Evolutionary conservation across 768 basidiomycete genomes (phyloP), one percentile per base, ranked within the genome.

Genomic region (Collybiopsis confluens): DNA sequence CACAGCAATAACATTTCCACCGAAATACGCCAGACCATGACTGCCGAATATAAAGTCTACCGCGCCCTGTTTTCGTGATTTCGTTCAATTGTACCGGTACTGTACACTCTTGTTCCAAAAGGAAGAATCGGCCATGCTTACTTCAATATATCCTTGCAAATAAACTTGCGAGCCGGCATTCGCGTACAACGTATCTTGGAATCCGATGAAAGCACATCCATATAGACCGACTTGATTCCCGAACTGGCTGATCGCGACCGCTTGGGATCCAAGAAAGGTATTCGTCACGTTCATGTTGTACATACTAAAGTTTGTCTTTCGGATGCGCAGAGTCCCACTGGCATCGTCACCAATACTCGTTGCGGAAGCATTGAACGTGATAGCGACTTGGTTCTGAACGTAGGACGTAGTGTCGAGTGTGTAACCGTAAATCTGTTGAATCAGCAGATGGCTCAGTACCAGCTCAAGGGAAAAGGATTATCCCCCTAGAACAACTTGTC

Each of bases 201-300:
- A 74, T 15, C 77, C 77, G 54, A 67, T 71, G 57, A 78, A 74
- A 10, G 69, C 70, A 54, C 76, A 79, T 1, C 68, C 76, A 52
- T 79, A 77, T 15, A 77, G 58, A 1, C 77, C 76, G 2, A 72
- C 72, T 13, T 69, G 68, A 38, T 63, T 74, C 11, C 78, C 78
- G 44, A 78, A 78, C 47, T 78, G 74, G 60, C 76, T 77, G 54
- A 80, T 60, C 1, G 78, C 78, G 41, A 79, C 73, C 0, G 79
- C 79, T 57, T 79, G 78, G 3, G 68, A 64, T 0, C 75, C 77
- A 5, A 60, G 52, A 0, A 68, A 74, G 0, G 73, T 75, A 54
- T 80, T 80, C 54, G 70, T 72, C 11, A 80, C 71, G 45, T 79
- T 71, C 40, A 79, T 68, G 45, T 80, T 80, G 61, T 80, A 80